Evolutionary conservation across 768 basidiomycete genomes (phyloP).

Genomic region (Collybiopsis luxurians): DNA sequence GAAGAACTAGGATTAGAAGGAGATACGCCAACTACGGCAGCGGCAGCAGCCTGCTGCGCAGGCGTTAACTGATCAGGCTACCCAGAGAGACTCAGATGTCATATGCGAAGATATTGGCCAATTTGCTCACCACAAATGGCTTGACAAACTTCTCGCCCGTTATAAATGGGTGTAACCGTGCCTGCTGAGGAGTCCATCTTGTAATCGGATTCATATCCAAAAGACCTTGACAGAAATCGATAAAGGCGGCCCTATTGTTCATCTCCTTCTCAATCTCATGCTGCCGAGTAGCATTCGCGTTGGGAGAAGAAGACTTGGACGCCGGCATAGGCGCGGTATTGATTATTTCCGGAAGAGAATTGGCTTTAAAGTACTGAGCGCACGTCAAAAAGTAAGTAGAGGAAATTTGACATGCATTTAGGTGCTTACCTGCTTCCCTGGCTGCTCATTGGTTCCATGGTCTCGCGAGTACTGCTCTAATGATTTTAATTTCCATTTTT

Average conservation of each 20-base stretch:
- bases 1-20: constrained; percentile 24
- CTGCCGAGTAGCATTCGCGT: constrained; percentile 31
- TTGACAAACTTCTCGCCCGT: constrained; percentile 95
- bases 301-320: constrained; percentile 51
- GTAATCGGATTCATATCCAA: constrained; percentile 93
- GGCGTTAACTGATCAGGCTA: constrained; percentile 52
- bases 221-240: constrained; percentile 95
- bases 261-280: constrained; percentile 94
- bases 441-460: constrained; percentile 94
- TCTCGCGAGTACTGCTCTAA: constrained; percentile 96
- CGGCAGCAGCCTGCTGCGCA: constrained; percentile 16
- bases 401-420: not conserved
- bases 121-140: constrained; percentile 62
- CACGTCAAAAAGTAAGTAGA: not conserved
- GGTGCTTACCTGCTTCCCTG: constrained; percentile 65
- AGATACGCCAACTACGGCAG: not conserved
- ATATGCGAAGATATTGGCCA: not conserved
- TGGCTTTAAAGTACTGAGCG: constrained; percentile 88
- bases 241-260: constrained; percentile 91
- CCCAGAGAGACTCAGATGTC: not conserved
- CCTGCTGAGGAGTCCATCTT: constrained; percentile 97
- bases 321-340: constrained; percentile 92
- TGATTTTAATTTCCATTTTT: constrained; percentile 85
- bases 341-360: constrained; percentile 90
- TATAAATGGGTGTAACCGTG: constrained; percentile 93